Evolutionary conservation across 768 basidiomycete species (phyloP), one percentile per base, ranked within the genome.

Genomic region (Trametes elegans): DNA sequence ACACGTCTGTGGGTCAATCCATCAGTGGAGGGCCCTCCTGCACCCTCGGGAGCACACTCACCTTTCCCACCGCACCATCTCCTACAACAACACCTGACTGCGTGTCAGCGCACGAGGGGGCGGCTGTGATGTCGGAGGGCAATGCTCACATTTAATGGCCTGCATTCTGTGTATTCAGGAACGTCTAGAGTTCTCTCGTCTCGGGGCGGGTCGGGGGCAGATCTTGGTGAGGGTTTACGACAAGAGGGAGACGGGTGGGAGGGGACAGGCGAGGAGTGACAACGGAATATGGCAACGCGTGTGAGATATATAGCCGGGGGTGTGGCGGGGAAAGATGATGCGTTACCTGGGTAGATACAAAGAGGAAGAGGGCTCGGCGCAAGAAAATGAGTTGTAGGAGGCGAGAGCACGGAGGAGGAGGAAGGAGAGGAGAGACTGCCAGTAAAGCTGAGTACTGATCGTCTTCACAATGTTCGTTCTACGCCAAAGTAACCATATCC

Each of bases 31-130:
- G 57, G 44, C 38, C 48, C 19, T 45, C 23, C 38, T 45, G 39
- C 39, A 40, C 47, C 55, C 32, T 27, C 24, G 32, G 32, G 47
- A 53, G 39, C 43, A 49, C 40, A 73, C 83, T 67, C 64, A 86
- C 93, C 90, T 97, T 98, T 71, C 95, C 95, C 64, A 97, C 95
- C 55, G 95, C 95, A 83, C 95, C 95, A 78, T 98, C 95, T 68
- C 94, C 94, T 48, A 98, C 94, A 68, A 98, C 94, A 73, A 98
- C 94, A 80, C 93, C 94, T 96, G 69, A 51, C 45, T 64, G 50
- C 46, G 53, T 53, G 51, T 45, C 36, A 52, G 50, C 43, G 34
- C 47, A 58, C 42, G 49, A 23, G 60, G 57, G 32, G 44, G 31
- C 36, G 36, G 53, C 29, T 7, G 47, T 18, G 35, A 34, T 28